A percentile compares a stretch with the other conserved stretches of the same genome.
Conservation (phyloP, 192 early-diverging fungal species). For the Gamsiella multidivaricata region DNA sequence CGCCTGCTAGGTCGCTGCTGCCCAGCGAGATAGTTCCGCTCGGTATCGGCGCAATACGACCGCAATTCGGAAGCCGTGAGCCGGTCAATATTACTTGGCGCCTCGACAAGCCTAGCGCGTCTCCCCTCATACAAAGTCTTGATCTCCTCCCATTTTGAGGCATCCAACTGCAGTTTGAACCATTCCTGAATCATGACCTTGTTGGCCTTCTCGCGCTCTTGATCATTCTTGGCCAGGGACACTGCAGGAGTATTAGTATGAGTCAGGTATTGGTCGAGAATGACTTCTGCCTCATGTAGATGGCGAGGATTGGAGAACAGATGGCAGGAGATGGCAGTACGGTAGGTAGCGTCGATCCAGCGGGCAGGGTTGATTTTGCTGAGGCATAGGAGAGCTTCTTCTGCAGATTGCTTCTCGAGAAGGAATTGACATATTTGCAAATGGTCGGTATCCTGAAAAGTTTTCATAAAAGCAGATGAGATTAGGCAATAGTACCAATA, state of each 20-base stretch:
- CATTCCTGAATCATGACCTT: constrained; percentile 14
- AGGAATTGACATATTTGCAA: constrained; percentile 30
- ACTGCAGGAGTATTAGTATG: too few species aligned
- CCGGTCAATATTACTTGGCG: constrained; percentile 21
- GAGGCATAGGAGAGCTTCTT: constrained; percentile 39
- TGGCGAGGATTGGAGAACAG: constrained; percentile 40
- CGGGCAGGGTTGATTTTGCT: not conserved
- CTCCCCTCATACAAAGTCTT: constrained; percentile 31
- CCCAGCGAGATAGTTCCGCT: constrained; percentile 13
- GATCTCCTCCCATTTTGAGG: constrained; percentile 45
- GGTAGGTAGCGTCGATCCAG: constrained; percentile 27
- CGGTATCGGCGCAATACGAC: not conserved
- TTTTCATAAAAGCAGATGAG: too few species aligned
- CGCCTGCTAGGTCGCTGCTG: not conserved
- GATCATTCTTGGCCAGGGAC: not conserved
- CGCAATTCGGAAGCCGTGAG: too few species aligned
- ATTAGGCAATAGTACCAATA: too few species aligned
- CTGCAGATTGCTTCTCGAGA: constrained; percentile 13
- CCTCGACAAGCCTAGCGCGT: constrained; percentile 28
- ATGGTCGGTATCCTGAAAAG: constrained; percentile 23
- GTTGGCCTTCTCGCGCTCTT: not conserved
- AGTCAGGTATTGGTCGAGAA: constrained; percentile 25
- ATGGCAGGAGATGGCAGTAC: constrained; percentile 24
- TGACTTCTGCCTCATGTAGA: constrained; percentile 28
- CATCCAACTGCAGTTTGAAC: constrained; percentile 35